Evolutionary conservation across 345 rosid species (phyloP).

Genomic region (Eucalyptus marginata): DNA sequence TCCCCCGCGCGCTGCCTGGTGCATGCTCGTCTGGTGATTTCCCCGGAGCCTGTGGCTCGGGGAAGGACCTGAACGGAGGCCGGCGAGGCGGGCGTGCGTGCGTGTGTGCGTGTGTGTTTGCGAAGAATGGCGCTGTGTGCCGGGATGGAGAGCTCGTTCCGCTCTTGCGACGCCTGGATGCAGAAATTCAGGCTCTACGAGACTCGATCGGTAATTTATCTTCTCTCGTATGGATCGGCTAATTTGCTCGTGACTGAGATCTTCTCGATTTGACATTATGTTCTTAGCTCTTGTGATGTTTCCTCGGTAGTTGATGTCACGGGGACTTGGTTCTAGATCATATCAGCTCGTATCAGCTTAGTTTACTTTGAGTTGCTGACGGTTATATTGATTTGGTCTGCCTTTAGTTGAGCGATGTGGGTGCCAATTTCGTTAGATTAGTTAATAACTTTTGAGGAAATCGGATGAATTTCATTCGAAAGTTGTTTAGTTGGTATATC

Average conservation of each 20-base stretch:
- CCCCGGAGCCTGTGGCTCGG: constrained; percentile 76
- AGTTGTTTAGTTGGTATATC: neutral
- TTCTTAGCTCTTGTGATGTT: neutral
- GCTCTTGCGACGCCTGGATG: constrained; percentile 12
- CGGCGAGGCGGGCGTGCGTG: neutral
- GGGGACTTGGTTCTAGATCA: neutral
- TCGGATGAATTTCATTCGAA: neutral
- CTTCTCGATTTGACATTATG: neutral
- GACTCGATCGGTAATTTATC: constrained; percentile 52
- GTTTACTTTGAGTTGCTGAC: neutral
- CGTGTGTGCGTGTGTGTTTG: neutral
- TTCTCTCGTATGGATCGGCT: neutral
- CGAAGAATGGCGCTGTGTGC: neutral
- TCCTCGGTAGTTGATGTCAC: neutral
- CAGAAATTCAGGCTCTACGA: constrained; percentile 73
- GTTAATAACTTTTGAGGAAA: neutral
- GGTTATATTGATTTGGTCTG: neutral
- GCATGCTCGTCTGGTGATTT: constrained; percentile 41
- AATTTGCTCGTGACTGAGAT: neutral
- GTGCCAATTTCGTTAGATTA: neutral
- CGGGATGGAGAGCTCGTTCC: neutral
- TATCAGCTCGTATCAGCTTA: neutral
- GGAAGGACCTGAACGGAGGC: constrained; percentile 23
- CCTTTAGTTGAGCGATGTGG: neutral
- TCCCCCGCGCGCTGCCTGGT: neutral